Base-by-base conservation (phyloP, 164 flowering plant genomes). In the Macadamia integrifolia region DNA sequence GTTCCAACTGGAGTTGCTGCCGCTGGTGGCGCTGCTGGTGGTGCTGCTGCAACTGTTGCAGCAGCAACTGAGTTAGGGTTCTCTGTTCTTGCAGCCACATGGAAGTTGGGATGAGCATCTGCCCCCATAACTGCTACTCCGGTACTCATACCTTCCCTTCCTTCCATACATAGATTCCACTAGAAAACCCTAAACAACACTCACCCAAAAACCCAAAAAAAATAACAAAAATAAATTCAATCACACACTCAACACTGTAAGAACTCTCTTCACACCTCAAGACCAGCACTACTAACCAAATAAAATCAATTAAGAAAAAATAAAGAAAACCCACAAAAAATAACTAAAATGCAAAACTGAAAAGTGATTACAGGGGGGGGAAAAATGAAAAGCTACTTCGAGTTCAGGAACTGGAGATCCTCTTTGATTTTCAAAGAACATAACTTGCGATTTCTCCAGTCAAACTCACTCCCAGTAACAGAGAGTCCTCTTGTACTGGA, bases 91-190 rank as follows among this genome's bases (percentile, higher is more conserved):
- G 85, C 85, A 61, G 95, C 88, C 48, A 86, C 80, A 72, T 87
- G 93, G 78, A 76, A 90, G 52, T 80, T 86, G 6, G 93, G 81
- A n/a, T 95, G 91, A 68, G 92, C 95, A 69, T 90, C 97, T 63
- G 89, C 87, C 74, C 85, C 88, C 78, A 88, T 85, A 81, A 89
- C 92, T 53, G 97, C 87, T 66, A 89, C 88, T 64, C 89, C 96
- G 71, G 75, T 66, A 65, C 71, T 80, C 61, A 78, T 74, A 61
- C 75, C 84, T 77, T 82, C 82, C 66, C 80, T 80, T 60, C 82
- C 86, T 71, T 86, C 91, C 88, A 81, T 89, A 42, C 78, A 76
- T 81, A 75, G 46, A 70, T 64, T 58, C 40, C n/a, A 56, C 56
- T 13, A 23, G 10, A 46, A 74, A 73, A 69, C 64, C 70, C 73